A percentile compares a stretch with the other conserved stretches of the same genome.
Conservation (phyloP, 2,329 filamentous ascomycete genomes). For the Exophiala lecanii-corni region DNA sequence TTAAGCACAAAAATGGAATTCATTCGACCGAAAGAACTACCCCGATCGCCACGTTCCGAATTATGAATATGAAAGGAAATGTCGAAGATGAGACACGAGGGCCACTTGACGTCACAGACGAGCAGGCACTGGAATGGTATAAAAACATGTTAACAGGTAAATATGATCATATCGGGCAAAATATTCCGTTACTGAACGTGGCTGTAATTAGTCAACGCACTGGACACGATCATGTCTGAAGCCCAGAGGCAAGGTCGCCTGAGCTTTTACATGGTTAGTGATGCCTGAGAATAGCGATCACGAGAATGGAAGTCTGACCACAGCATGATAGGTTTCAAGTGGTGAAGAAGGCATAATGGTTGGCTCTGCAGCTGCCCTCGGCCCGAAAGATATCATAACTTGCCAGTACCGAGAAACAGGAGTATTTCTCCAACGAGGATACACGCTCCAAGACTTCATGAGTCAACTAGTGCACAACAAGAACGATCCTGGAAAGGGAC, state of each 20-base stretch:
- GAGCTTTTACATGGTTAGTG: slow-evolving; percentile 83
- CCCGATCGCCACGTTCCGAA: slow-evolving; percentile 85
- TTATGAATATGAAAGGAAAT: slow-evolving; percentile 80
- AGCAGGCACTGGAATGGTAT: slow-evolving; percentile 57
- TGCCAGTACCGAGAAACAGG: slow-evolving; percentile 92
- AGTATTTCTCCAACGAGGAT: slow-evolving; percentile 83
- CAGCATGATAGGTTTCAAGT: slow-evolving; percentile 49
- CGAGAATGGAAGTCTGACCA: background rate
- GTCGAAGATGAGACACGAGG: slow-evolving; percentile 59
- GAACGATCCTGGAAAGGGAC: slow-evolving; percentile 71
- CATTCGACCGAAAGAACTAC: slow-evolving; percentile 63
- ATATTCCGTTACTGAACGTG: no score
- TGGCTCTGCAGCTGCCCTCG: slow-evolving; percentile 76
- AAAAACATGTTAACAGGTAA: slow-evolving; percentile 52
- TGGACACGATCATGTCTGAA: slow-evolving; percentile 98
- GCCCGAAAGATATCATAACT: slow-evolving; percentile 80
- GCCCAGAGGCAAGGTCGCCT: slow-evolving; percentile 90
- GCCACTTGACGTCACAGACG: slow-evolving; percentile 42
- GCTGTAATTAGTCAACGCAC: slow-evolving; percentile 72
- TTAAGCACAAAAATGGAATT: slow-evolving; percentile 79
- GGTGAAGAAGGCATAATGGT: slow-evolving; percentile 93
- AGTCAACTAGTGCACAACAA: slow-evolving; percentile 84
- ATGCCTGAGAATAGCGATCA: background rate
- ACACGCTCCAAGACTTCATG: slow-evolving; percentile 85
- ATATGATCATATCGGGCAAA: no score